Percentiles rank a stretch among this genome's conserved stretches.
phyloP scores from a whole-genome alignment of 495 filamentous ascomycete species.

The Daldinia vernicosa region DNA sequence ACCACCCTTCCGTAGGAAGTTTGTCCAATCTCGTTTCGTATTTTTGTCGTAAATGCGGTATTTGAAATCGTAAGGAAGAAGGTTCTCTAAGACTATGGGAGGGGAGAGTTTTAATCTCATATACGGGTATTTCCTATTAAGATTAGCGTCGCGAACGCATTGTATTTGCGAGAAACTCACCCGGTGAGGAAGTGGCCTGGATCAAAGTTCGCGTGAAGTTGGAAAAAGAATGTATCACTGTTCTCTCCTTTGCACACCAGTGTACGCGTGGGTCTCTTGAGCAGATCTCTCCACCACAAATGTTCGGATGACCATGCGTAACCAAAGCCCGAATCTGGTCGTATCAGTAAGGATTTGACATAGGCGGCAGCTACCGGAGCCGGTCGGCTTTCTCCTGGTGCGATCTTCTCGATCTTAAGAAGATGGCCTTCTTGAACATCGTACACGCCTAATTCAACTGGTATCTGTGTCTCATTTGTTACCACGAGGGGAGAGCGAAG shows the following conservation, averaged over 20 bases:
- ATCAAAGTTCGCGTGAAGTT: slow-evolving; percentile 85
- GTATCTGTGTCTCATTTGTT: slow-evolving; percentile 98
- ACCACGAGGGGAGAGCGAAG: slow-evolving; percentile 93
- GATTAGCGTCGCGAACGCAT: slow-evolving; percentile 40
- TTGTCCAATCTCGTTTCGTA: slow-evolving; percentile 97
- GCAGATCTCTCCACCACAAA: slow-evolving; percentile 89
- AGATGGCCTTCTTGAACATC: slow-evolving; percentile 88
- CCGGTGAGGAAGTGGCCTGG: slow-evolving; percentile 80
- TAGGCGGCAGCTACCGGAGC: slow-evolving; percentile 93
- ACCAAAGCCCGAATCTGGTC: slow-evolving; percentile 96
- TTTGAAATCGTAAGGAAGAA: slow-evolving; percentile 97
- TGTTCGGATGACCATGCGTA: slow-evolving; percentile 92
- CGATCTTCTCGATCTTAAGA: slow-evolving; percentile 96
- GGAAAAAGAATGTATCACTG: slow-evolving; percentile 93
- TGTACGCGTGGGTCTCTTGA: slow-evolving; percentile 82
- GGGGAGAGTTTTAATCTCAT: slow-evolving; percentile 92
- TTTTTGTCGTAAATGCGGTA: slow-evolving; percentile 98
- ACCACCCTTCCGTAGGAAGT: slow-evolving; percentile 94
- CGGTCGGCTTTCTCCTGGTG: slow-evolving; percentile 89
- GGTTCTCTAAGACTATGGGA: slow-evolving; percentile 91
- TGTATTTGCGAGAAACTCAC: slow-evolving; percentile 49
- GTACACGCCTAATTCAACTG: slow-evolving; percentile 92
- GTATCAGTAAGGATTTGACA: slow-evolving; percentile 86
- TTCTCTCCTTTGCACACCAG: slow-evolving; percentile 87
- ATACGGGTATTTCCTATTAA: slow-evolving; percentile 81